These are phyloP conservation scores for Debaryomyces udenii DNA, from an alignment of 1,139 yeast species.

Conservation along the genomic window DNA sequence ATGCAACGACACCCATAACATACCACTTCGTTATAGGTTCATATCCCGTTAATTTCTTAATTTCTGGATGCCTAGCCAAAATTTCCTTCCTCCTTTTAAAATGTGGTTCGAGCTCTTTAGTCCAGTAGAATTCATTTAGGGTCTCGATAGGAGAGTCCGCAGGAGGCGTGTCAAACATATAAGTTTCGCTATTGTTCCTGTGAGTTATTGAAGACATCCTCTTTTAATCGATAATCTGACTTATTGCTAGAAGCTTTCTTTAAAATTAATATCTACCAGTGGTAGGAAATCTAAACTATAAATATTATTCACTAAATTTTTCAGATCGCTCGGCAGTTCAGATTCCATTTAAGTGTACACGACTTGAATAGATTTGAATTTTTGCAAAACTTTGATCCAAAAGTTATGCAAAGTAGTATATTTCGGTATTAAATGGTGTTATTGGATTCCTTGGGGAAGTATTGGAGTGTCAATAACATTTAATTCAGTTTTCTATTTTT, in stretches of 20 bases:
- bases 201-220: conserved; percentile 33
- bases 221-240: too few relatives aligned
- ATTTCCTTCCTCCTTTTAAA: conserved; percentile 72
- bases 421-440: too few relatives aligned
- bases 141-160: conserved; percentile 47
- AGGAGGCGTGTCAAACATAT: conserved; percentile 43
- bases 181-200: conserved; percentile 36
- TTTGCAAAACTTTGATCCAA: too few relatives aligned
- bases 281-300: too few relatives aligned
- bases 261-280: too few relatives aligned
- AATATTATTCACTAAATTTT: background rate
- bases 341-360: conserved; percentile 2
- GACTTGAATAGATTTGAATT: background rate
- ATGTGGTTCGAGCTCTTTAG: conserved; percentile 82
- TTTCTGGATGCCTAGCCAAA: conserved; percentile 75
- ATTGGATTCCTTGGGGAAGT: too few relatives aligned
- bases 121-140: conserved; percentile 76
- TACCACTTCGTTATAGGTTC: conserved; percentile 86
- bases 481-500: too few relatives aligned
- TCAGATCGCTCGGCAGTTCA: conserved; percentile 7
- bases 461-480: too few relatives aligned
- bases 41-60: conserved; percentile 77
- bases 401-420: too few relatives aligned
- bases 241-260: too few relatives aligned
- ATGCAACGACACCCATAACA: conserved; percentile 59